These are phyloP conservation scores for Aspergillus affinis DNA, from an alignment of 495 filamentous ascomycete genomes.

Conservation along the genomic window DNA sequence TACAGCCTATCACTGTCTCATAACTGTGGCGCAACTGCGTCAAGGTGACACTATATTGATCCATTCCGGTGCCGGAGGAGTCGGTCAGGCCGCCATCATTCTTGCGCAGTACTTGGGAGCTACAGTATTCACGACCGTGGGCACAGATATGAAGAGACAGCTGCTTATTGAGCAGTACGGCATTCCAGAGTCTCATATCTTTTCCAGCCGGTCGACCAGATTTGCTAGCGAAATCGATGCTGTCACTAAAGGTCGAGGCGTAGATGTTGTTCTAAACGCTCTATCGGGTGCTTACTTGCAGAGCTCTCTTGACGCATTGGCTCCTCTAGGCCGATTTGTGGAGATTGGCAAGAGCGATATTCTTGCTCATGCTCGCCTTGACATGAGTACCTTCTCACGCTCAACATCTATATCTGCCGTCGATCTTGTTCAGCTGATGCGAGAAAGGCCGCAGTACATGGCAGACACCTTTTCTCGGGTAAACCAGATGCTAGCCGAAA, in stretches of 20 bases:
- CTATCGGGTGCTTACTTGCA: constrained; percentile 39
- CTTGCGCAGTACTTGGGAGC: constrained; percentile 55
- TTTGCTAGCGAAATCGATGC: constrained; percentile 41
- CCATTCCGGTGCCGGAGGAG: constrained; percentile 53
- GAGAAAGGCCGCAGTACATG: constrained; percentile 18
- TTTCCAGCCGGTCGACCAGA: constrained; percentile 46
- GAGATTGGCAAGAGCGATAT: constrained; percentile 52
- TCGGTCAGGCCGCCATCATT: constrained; percentile 62
- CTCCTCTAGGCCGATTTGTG: constrained; percentile 48
- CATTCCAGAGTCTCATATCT: constrained; percentile 54
- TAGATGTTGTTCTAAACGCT: constrained; percentile 58
- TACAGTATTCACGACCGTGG: constrained; percentile 59
- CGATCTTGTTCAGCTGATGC: constrained; percentile 21
- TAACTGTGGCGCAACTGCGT: neutral
- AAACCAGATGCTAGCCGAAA: constrained; percentile 8
- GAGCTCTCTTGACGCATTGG: constrained; percentile 41
- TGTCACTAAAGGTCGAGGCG: constrained; percentile 46
- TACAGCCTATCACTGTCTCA: constrained; percentile 1
- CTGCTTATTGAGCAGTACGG: constrained; percentile 50
- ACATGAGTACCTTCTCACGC: constrained; percentile 24
- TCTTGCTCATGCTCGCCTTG: constrained; percentile 18
- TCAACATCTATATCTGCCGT: constrained; percentile 24
- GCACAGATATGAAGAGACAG: constrained; percentile 49
- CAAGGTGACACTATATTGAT: constrained; percentile 4
- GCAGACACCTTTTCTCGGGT: constrained; percentile 6